phyloP scores from a whole-genome alignment of 139 green algal genomes.

The Closterium sp. region DNA sequence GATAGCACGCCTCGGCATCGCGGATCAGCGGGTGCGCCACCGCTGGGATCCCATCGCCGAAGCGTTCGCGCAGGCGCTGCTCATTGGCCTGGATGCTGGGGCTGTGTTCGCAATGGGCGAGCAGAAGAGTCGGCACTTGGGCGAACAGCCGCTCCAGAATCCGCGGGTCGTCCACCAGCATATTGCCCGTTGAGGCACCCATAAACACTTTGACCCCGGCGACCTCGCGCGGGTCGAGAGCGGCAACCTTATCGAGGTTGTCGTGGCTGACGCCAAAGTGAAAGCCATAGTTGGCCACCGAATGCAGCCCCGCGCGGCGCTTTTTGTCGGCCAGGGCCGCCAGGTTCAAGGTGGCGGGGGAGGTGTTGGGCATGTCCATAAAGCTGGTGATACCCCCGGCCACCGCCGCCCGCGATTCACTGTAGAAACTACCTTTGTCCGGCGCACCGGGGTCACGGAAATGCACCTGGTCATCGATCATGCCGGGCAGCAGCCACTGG shows the following conservation, averaged over 20 bases:
- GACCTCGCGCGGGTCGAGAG: too few relatives aligned
- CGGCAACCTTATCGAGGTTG: too few relatives aligned
- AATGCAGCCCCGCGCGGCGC: too few relatives aligned
- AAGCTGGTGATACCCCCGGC: too few relatives aligned
- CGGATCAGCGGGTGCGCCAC: neutral
- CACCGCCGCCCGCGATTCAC: neutral
- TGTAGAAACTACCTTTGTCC: neutral
- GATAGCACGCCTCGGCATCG: neutral
- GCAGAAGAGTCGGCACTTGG: neutral
- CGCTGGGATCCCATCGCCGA: neutral
- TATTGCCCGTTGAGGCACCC: neutral
- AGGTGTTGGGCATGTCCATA: too few relatives aligned
- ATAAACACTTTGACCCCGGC: too few relatives aligned
- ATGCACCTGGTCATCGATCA: neutral
- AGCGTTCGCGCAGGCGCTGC: neutral
- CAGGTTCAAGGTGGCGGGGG: too few relatives aligned
- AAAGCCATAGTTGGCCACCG: too few relatives aligned
- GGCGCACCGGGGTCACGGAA: neutral
- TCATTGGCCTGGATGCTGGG: neutral
- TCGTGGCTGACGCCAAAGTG: too few relatives aligned
- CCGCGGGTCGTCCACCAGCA: neutral
- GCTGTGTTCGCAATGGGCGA: neutral
- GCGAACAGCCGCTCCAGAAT: neutral
- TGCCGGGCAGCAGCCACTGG: neutral
- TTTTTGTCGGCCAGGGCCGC: too few relatives aligned